Evolutionary conservation across 306 rosid genomes (phyloP).

Genomic region (Rosa persica): DNA sequence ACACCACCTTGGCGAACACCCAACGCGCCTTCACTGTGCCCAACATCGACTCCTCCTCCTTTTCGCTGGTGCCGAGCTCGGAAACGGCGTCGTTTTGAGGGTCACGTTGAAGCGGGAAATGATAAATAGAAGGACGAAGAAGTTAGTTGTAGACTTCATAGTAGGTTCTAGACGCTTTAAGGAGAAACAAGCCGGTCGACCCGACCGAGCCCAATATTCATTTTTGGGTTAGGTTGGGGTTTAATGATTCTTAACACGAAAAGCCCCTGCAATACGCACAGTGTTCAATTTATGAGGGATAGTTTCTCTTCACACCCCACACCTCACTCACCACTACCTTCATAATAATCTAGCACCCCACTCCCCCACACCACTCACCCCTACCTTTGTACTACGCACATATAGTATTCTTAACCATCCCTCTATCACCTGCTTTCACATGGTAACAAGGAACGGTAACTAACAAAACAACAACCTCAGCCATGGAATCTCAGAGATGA

Average conservation of each 20-base stretch:
- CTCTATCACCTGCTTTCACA: too few species aligned
- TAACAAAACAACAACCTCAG: too few species aligned
- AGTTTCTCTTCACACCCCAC: neutral
- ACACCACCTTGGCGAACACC: slow-evolving; percentile 19
- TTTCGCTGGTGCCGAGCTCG: neutral
- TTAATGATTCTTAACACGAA: neutral
- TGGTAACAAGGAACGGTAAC: too few species aligned
- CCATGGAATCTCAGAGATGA: too few species aligned
- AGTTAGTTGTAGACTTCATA: neutral
- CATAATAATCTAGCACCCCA: neutral
- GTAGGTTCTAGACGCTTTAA: too few species aligned
- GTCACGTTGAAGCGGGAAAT: neutral
- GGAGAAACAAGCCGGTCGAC: neutral
- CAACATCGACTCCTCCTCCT: neutral
- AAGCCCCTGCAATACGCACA: neutral
- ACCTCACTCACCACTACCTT: neutral
- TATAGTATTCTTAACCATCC: neutral
- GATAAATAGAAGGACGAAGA: neutral
- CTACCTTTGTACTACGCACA: neutral
- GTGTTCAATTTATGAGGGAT: neutral
- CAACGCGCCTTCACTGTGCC: neutral
- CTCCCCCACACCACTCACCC: neutral
- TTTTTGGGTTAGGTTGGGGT: slow-evolving; percentile 4
- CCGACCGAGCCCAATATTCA: neutral
- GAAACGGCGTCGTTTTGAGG: neutral